phyloP scores from a whole-genome alignment of 306 rosid genomes.

The Crotalaria pallida region DNA sequence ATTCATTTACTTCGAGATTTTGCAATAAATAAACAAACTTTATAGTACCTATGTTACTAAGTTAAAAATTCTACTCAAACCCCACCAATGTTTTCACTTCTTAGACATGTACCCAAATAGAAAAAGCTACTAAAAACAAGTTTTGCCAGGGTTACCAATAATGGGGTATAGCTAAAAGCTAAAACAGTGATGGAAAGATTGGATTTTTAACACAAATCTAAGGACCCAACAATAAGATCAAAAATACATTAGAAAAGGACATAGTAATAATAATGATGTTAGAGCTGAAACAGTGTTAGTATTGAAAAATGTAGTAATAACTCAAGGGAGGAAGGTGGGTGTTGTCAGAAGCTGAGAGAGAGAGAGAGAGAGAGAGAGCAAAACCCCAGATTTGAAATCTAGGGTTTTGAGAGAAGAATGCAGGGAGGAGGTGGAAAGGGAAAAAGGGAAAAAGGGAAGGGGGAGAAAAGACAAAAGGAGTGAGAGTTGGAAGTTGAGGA shows the following conservation, averaged over 20 bases:
- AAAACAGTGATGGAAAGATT: slow-evolving; percentile 11
- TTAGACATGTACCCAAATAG: neutral
- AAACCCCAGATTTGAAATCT: slow-evolving; percentile 87
- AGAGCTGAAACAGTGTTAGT: slow-evolving; percentile 26
- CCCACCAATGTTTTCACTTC: slow-evolving; percentile 12
- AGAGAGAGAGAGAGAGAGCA: slow-evolving; percentile 32
- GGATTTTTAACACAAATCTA: slow-evolving; percentile 21
- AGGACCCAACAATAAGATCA: slow-evolving; percentile 19
- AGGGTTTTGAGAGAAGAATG: slow-evolving; percentile 79
- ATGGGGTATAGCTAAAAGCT: neutral
- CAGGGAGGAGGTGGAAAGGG: slow-evolving; percentile 19
- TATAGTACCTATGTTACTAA: slow-evolving; percentile 5
- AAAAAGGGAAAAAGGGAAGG: neutral
- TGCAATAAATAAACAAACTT: slow-evolving; percentile 6
- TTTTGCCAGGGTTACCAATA: slow-evolving; percentile 21
- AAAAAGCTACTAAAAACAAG: slow-evolving; percentile 14
- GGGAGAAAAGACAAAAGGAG: slow-evolving; percentile 23
- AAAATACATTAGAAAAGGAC: slow-evolving; percentile 11
- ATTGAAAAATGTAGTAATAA: slow-evolving; percentile 39
- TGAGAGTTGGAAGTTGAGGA: slow-evolving; percentile 27
- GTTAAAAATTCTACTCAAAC: slow-evolving; percentile 24
- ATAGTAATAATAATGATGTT: no score
- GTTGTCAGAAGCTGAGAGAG: slow-evolving; percentile 11
- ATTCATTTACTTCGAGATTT: slow-evolving; percentile 70
- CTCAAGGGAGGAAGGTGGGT: slow-evolving; percentile 18